Conservation (phyloP, 176 grass and related monocot species). For the Oryza meridionalis region DNA sequence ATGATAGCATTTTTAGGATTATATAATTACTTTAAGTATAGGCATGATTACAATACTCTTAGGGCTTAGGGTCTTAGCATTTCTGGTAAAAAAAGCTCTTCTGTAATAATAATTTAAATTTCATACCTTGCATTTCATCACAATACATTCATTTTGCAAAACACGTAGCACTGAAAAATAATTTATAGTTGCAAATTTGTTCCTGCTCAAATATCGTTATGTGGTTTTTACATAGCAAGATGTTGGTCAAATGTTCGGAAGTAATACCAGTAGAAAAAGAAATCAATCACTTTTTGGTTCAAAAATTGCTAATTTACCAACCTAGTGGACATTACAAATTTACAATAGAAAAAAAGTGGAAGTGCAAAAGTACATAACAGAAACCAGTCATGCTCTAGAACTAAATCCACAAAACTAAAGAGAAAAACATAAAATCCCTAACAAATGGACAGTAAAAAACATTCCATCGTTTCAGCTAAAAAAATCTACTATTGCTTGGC, state of each 20-base stretch:
- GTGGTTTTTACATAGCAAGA: not conserved
- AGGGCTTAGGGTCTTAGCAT: not conserved
- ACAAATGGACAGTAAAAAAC: constrained; percentile 11
- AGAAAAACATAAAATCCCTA: not conserved
- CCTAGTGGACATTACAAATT: constrained; percentile 1
- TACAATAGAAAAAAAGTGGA: not conserved
- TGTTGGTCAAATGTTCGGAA: not conserved
- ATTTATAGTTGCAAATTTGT: not conserved
- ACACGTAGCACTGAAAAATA: not conserved
- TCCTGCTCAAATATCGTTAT: not conserved
- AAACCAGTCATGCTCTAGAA: not conserved
- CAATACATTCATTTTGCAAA: constrained; percentile 1
- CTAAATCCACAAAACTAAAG: not conserved
- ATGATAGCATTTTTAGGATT: not conserved
- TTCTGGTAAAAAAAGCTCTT: not conserved
- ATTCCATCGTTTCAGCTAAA: not conserved
- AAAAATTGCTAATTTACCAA: constrained; percentile 18
- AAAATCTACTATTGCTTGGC: constrained; percentile 12
- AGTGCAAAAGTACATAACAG: not conserved
- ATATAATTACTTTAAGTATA: not conserved
- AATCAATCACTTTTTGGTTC: not conserved
- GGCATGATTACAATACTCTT: not conserved
- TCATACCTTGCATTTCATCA: constrained; percentile 16
- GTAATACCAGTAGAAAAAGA: constrained; percentile 7
- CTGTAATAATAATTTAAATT: not conserved